Conservation (phyloP, 2,329 filamentous ascomycete species). For the Colletotrichum shisoi region DNA sequence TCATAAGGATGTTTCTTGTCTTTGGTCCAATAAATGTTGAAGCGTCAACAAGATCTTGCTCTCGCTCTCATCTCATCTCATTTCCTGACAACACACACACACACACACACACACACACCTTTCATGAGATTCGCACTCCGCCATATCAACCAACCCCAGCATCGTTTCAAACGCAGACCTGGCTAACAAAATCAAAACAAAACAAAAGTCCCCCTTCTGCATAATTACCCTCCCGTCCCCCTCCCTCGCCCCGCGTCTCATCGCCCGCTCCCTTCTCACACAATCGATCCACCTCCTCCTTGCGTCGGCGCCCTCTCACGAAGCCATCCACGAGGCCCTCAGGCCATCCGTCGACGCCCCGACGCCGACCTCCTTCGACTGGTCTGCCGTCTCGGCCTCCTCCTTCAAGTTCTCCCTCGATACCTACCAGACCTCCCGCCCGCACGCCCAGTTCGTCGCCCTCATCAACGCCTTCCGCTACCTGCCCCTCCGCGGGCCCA, state of each 20-base stretch:
- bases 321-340: slow-evolving; percentile 73
- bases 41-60: no score
- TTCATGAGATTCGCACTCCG: background rate
- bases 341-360: slow-evolving; percentile 44
- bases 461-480: slow-evolving; percentile 86
- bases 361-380: slow-evolving; percentile 58
- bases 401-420: slow-evolving; percentile 89
- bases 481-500: slow-evolving; percentile 78
- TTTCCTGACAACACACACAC: no score
- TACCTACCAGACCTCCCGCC: slow-evolving; percentile 78
- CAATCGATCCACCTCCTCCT: slow-evolving; percentile 90
- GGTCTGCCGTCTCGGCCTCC: slow-evolving; percentile 68
- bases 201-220: slow-evolving; percentile 86
- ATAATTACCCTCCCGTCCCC: slow-evolving; percentile 73
- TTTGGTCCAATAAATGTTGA: no score
- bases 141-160: no score
- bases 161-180: background rate
- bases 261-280: slow-evolving; percentile 79
- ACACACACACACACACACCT: background rate
- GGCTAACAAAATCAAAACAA: background rate
- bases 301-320: slow-evolving; percentile 74
- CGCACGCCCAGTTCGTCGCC: slow-evolving; percentile 67
- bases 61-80: no score
- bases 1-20: background rate
- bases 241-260: slow-evolving; percentile 69